phyloP scores from a whole-genome alignment of 495 filamentous ascomycete genomes.

The Tuber microsphaerosporum region DNA sequence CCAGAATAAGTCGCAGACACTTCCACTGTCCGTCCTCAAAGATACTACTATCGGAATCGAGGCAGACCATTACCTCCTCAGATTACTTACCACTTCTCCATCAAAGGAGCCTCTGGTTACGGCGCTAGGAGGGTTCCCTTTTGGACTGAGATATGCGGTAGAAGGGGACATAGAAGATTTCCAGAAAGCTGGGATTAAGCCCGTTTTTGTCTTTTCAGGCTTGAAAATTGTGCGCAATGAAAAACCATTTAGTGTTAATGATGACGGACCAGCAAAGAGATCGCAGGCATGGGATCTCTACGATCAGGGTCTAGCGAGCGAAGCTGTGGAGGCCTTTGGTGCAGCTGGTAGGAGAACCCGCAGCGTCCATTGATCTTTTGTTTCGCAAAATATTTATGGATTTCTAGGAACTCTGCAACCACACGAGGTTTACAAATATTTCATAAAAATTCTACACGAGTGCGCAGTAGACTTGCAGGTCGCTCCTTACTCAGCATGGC shows the following conservation, averaged over 20 bases:
- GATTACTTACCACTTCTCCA: slow-evolving; percentile 59
- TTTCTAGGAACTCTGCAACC: slow-evolving; percentile 51
- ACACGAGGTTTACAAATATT: slow-evolving; percentile 59
- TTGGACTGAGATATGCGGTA: slow-evolving; percentile 63
- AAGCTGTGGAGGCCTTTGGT: slow-evolving; percentile 76
- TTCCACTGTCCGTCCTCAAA: slow-evolving; percentile 59
- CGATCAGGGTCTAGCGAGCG: slow-evolving; percentile 65
- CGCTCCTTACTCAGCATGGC: slow-evolving; percentile 80
- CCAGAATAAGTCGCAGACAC: slow-evolving; percentile 49
- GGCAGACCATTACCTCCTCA: slow-evolving; percentile 77
- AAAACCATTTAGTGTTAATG: slow-evolving; percentile 47
- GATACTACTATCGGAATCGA: slow-evolving; percentile 75
- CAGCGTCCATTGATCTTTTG: slow-evolving; percentile 3
- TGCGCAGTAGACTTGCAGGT: slow-evolving; percentile 70
- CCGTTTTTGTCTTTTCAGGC: slow-evolving; percentile 85
- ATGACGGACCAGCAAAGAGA: slow-evolving; percentile 29
- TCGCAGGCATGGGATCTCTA: slow-evolving; percentile 74
- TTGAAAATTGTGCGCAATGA: slow-evolving; percentile 59
- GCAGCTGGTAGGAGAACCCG: slow-evolving; percentile 57
- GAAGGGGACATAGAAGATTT: slow-evolving; percentile 64
- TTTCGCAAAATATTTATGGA: not conserved
- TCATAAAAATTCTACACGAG: slow-evolving; percentile 66
- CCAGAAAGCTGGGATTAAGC: slow-evolving; percentile 57
- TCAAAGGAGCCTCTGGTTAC: slow-evolving; percentile 77
- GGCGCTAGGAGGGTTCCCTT: slow-evolving; percentile 82